These are phyloP conservation scores for Mangifera indica DNA, from an alignment of 345 rosid species.

Conservation along the genomic window DNA sequence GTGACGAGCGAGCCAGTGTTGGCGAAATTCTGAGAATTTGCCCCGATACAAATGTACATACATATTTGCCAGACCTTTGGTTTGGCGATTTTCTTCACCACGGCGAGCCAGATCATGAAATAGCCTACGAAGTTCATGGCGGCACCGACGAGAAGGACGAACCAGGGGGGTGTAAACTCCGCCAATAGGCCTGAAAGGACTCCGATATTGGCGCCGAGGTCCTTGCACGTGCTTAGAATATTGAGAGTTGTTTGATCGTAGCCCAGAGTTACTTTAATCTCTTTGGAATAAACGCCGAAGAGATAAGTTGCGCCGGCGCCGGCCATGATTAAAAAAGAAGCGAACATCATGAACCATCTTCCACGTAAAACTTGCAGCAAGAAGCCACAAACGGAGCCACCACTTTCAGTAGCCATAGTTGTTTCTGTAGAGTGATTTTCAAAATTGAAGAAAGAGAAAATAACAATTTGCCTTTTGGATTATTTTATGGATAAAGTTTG, in stretches of 20 bases:
- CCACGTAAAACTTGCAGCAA: slow-evolving; percentile 36
- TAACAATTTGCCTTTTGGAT: neutral
- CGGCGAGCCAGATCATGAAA: slow-evolving; percentile 67
- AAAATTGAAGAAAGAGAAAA: neutral
- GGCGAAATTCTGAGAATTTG: slow-evolving; percentile 61
- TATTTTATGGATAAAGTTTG: neutral
- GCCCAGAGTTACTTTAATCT: slow-evolving; percentile 35
- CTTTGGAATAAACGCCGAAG: slow-evolving; percentile 47
- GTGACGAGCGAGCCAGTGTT: slow-evolving; percentile 55
- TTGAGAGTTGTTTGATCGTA: slow-evolving; percentile 63
- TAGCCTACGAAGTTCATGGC: slow-evolving; percentile 57
- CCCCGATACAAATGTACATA: slow-evolving; percentile 56
- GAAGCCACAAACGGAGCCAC: neutral
- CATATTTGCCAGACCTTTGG: slow-evolving; percentile 63
- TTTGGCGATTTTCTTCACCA: slow-evolving; percentile 33
- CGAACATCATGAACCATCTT: slow-evolving; percentile 63
- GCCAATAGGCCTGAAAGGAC: slow-evolving; percentile 51
- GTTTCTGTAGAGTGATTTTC: neutral
- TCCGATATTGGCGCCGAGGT: slow-evolving; percentile 53
- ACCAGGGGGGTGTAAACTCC: slow-evolving; percentile 63
- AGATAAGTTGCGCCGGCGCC: slow-evolving; percentile 61
- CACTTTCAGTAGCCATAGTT: neutral
- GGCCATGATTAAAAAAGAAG: slow-evolving; percentile 54
- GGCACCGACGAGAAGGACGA: slow-evolving; percentile 47
- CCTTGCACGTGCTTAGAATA: slow-evolving; percentile 60